Conservation (phyloP, 805 yeast genomes). For the Saccharomycopsis babjevae region DNA sequence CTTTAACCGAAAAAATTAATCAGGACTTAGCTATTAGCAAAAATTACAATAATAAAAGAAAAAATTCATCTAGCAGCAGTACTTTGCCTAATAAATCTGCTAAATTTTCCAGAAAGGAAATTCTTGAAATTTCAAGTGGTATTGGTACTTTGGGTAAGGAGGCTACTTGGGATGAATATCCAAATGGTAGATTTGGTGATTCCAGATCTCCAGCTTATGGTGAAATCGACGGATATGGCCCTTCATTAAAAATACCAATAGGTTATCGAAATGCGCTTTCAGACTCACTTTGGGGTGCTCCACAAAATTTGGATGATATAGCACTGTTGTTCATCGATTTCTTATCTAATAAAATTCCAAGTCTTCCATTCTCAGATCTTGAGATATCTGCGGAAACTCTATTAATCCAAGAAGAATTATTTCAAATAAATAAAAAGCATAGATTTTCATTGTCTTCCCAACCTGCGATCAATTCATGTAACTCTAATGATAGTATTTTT, state of each 20-base stretch:
- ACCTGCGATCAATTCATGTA: constrained; percentile 79
- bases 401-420: constrained; percentile 81
- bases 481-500: constrained; percentile 73
- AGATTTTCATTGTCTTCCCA: constrained; percentile 89
- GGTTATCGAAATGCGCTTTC: constrained; percentile 46
- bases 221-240: constrained; percentile 96
- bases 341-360: constrained; percentile 62
- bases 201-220: constrained; percentile 95
- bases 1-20: not conserved
- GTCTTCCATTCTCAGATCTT: constrained; percentile 86
- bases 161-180: constrained; percentile 96
- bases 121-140: constrained; percentile 74
- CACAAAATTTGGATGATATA: constrained; percentile 49
- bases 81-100: not conserved
- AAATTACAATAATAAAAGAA: not conserved
- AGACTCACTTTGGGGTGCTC: constrained; percentile 70
- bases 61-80: not conserved
- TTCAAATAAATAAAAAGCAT: constrained; percentile 63
- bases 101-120: constrained; percentile 37
- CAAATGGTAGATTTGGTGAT: constrained; percentile 93
- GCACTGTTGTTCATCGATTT: constrained; percentile 60
- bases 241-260: constrained; percentile 48
- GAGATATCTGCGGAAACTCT: constrained; percentile 85
- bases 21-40: not conserved
- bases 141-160: constrained; percentile 77